Conservation (phyloP, 2,329 filamentous ascomycete genomes). For the Hypoxylon sp. region DNA sequence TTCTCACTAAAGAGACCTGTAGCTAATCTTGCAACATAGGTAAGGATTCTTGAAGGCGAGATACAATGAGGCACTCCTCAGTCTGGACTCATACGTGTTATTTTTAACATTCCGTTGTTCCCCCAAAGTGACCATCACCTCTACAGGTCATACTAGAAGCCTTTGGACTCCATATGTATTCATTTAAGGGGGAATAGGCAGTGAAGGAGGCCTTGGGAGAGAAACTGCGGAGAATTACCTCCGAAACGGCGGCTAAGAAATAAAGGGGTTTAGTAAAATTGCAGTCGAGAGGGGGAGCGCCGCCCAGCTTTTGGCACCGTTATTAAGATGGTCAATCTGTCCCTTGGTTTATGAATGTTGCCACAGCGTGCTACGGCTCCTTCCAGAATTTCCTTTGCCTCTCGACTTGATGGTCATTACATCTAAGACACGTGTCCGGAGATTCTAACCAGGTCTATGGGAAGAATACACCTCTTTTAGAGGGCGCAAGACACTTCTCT, state of each 20-base stretch:
- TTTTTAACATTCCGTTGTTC: not conserved
- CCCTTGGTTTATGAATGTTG: not conserved
- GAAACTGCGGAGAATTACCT: not conserved
- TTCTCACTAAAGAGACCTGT: not conserved
- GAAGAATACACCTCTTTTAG: not conserved
- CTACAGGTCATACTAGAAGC: not conserved
- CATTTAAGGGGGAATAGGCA: not conserved
- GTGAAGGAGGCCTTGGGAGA: not conserved
- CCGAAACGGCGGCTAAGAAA: not conserved
- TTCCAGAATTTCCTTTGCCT: conserved; percentile 24
- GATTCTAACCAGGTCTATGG: conserved; percentile 18
- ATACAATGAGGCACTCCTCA: not conserved
- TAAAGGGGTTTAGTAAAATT: conserved; percentile 3
- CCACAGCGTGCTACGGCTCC: not conserved
- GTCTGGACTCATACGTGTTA: not conserved
- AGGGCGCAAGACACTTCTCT: conserved; percentile 26
- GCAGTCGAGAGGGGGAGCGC: not conserved
- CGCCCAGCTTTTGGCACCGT: not conserved
- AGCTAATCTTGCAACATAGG: not conserved
- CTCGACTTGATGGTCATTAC: conserved; percentile 5
- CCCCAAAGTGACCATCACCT: not conserved
- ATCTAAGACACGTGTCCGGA: conserved; percentile 24
- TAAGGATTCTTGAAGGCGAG: not conserved
- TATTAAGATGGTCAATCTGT: not conserved
- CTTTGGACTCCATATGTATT: not conserved